These are phyloP conservation scores for Parachaetomium inaequale DNA, from an alignment of 495 filamentous ascomycete genomes.

Conservation along the genomic window DNA sequence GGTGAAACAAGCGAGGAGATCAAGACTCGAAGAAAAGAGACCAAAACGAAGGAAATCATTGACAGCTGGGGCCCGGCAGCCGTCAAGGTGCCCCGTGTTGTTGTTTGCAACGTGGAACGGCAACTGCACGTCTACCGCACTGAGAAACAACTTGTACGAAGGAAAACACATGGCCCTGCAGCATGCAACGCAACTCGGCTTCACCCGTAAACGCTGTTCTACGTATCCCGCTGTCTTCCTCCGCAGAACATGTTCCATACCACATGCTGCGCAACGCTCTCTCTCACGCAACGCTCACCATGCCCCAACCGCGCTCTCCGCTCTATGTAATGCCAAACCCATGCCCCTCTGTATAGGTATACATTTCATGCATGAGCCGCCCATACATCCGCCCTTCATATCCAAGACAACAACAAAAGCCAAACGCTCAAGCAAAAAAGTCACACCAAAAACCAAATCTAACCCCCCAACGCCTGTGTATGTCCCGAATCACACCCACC, in stretches of 20 bases:
- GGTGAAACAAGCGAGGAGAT: no score
- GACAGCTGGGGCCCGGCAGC: no score
- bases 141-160: no score
- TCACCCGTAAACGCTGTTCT: neutral
- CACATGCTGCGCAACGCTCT: neutral
- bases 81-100: no score
- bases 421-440: neutral
- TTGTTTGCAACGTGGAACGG: no score
- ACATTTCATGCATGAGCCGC: neutral
- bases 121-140: no score
- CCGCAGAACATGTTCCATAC: no score
- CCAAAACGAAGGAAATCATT: no score
- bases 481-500: neutral
- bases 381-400: neutral
- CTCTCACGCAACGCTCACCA: neutral
- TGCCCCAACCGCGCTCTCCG: neutral
- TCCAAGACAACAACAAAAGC: neutral
- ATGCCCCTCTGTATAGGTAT: neutral
- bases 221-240: neutral
- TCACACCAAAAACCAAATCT: neutral
- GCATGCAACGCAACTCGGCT: no score
- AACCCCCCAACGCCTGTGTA: constrained; percentile 15
- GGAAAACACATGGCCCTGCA: no score
- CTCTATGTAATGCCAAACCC: neutral
- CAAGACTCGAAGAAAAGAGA: no score